phyloP scores from a whole-genome alignment of 805 yeast genomes.

The Ogataea nonfermentans region DNA sequence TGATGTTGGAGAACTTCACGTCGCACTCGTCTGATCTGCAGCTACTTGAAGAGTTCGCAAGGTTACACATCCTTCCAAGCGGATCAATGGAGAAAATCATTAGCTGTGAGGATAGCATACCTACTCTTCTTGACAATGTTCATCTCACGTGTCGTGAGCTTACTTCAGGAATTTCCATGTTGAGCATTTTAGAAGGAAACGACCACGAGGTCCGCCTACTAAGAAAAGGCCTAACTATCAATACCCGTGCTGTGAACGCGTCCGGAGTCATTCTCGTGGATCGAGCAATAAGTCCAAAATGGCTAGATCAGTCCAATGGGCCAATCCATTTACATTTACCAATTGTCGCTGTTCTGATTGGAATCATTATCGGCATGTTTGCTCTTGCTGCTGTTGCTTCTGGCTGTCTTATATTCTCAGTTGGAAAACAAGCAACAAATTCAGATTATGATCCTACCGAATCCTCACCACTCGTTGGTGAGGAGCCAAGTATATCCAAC shows the following conservation, averaged over 20 bases:
- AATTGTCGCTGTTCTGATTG: conserved; percentile 63
- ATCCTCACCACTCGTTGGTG: background rate
- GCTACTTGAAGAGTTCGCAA: conserved; percentile 51
- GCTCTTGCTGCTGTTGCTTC: conserved; percentile 34
- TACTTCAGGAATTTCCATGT: conserved; percentile 36
- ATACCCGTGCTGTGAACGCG: conserved; percentile 10
- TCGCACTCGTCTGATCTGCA: conserved; percentile 34
- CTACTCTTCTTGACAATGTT: conserved; percentile 44
- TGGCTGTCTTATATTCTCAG: conserved; percentile 37
- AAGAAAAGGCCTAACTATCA: conserved; percentile 58
- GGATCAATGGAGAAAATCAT: conserved; percentile 46
- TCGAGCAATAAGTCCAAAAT: conserved; percentile 59
- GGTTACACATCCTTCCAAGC: conserved; percentile 67
- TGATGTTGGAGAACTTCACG: conserved; percentile 51
- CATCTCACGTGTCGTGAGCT: conserved; percentile 44
- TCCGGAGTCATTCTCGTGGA: conserved; percentile 65
- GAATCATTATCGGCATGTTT: conserved; percentile 60
- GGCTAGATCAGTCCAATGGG: conserved; percentile 48
- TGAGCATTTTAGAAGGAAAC: conserved; percentile 46
- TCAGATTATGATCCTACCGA: no score
- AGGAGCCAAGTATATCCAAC: no score
- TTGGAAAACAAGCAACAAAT: conserved; percentile 23
- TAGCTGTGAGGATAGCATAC: conserved; percentile 45
- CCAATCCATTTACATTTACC: conserved; percentile 63
- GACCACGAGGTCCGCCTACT: conserved; percentile 59